These are phyloP conservation scores for Phylloporus sp. DNA, from an alignment of 768 basidiomycete genomes.

Conservation along the genomic window DNA sequence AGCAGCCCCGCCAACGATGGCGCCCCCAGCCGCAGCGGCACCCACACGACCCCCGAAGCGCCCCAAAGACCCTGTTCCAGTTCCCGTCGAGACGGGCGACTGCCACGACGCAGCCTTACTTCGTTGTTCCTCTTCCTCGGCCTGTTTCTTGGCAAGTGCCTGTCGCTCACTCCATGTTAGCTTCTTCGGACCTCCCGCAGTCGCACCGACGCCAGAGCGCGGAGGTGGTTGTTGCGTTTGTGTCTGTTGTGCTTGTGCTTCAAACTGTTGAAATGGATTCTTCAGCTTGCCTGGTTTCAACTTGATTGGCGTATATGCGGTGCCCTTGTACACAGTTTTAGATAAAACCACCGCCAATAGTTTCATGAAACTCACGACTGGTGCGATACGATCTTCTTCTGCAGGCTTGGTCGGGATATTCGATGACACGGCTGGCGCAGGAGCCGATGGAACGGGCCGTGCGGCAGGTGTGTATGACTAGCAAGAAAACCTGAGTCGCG, in stretches of 20 bases:
- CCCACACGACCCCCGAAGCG: slow-evolving; percentile 30
- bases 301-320: slow-evolving; percentile 84
- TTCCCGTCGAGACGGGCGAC: slow-evolving; percentile 32
- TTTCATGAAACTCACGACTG: slow-evolving; percentile 43
- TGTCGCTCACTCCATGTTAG: slow-evolving; percentile 94
- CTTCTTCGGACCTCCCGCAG: slow-evolving; percentile 55
- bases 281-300: slow-evolving; percentile 84
- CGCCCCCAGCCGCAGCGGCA: slow-evolving; percentile 31
- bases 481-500: background rate
- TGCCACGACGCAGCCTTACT: slow-evolving; percentile 56
- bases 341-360: background rate
- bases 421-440: slow-evolving; percentile 42
- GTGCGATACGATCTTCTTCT: slow-evolving; percentile 79
- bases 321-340: slow-evolving; percentile 43
- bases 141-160: slow-evolving; percentile 83
- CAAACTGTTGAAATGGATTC: slow-evolving; percentile 72
- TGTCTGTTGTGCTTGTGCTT: slow-evolving; percentile 43
- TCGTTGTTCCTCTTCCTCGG: slow-evolving; percentile 68
- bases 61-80: slow-evolving; percentile 39
- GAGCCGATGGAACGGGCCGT: slow-evolving; percentile 29
- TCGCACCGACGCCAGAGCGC: slow-evolving; percentile 11
- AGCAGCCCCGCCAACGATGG: slow-evolving; percentile 28
- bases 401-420: slow-evolving; percentile 59
- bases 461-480: slow-evolving; percentile 24
- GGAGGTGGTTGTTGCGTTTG: slow-evolving; percentile 26